Evolutionary conservation across 2,329 filamentous ascomycete species (phyloP).

Genomic region (Rosellinia necatrix): DNA sequence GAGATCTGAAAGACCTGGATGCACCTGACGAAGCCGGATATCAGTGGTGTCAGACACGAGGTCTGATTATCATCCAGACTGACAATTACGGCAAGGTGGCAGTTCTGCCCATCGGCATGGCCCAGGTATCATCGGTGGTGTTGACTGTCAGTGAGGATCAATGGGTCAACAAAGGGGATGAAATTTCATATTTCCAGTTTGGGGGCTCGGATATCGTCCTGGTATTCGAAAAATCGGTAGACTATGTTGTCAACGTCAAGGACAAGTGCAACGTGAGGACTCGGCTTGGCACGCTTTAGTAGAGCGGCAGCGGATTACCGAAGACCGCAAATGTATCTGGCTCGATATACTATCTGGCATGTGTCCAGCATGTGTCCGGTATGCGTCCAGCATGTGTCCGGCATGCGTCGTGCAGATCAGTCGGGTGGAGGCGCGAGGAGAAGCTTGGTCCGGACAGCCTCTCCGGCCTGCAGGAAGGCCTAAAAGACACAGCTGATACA

Average conservation of each 20-base stretch:
- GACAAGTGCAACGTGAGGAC: too few relatives aligned
- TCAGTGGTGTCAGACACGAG: constrained; percentile 15
- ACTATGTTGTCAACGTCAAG: constrained; percentile 3
- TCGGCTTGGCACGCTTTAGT: too few relatives aligned
- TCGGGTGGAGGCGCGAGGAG: too few relatives aligned
- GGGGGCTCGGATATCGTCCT: constrained; percentile 49
- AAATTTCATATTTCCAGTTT: constrained; percentile 49
- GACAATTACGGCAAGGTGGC: constrained; percentile 7
- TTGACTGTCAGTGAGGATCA: constrained; percentile 36
- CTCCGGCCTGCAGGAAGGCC: too few relatives aligned
- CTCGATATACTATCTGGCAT: too few relatives aligned
- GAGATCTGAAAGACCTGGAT: background rate
- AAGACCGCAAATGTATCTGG: too few relatives aligned
- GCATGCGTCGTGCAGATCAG: too few relatives aligned
- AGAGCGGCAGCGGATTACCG: too few relatives aligned
- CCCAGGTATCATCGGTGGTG: constrained; percentile 48
- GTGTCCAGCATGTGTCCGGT: too few relatives aligned
- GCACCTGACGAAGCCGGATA: constrained; percentile 6
- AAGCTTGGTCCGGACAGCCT: too few relatives aligned
- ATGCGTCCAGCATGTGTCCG: too few relatives aligned
- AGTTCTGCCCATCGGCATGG: constrained; percentile 41
- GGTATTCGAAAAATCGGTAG: constrained; percentile 39
- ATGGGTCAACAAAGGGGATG: constrained; percentile 46
- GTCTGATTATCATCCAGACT: constrained; percentile 7
- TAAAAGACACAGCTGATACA: too few relatives aligned